phyloP scores from a whole-genome alignment of 352 stramenopile genomes.

The Phytophthora sp. region DNA sequence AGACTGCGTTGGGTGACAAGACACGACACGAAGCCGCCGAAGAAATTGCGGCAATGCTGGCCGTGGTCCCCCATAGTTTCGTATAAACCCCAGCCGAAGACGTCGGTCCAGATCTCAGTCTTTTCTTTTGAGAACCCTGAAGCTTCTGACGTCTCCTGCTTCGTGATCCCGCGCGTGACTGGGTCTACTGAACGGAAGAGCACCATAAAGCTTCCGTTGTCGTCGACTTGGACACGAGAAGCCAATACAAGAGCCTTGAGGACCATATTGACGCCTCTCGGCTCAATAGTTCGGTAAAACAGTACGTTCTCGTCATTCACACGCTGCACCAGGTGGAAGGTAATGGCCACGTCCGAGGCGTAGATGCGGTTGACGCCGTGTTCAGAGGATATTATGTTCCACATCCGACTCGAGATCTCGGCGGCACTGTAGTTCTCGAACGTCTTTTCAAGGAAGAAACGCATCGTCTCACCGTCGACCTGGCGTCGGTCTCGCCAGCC shows the following conservation, averaged over 20 bases:
- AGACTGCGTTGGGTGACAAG: constrained; percentile 46
- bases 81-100: constrained; percentile 74
- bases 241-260: constrained; percentile 63
- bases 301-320: constrained; percentile 65
- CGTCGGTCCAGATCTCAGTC: constrained; percentile 57
- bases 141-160: neutral
- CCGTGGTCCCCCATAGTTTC: constrained; percentile 41
- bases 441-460: constrained; percentile 72
- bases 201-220: constrained; percentile 58
- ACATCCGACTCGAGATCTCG: constrained; percentile 54
- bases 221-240: constrained; percentile 59
- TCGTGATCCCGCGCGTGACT: constrained; percentile 26
- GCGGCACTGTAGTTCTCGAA: constrained; percentile 48
- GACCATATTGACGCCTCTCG: constrained; percentile 43
- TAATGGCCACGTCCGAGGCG: constrained; percentile 53
- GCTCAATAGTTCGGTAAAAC: constrained; percentile 72
- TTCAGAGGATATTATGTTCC: constrained; percentile 65
- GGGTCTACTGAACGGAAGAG: constrained; percentile 71
- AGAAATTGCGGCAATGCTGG: constrained; percentile 64
- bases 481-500: constrained; percentile 64
- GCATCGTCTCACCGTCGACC: constrained; percentile 55
- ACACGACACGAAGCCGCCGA: constrained; percentile 65
- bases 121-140: constrained; percentile 31
- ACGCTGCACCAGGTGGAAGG: constrained; percentile 60
- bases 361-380: constrained; percentile 66